These are phyloP conservation scores for Komagataella ulmi DNA, from an alignment of 805 yeast species.

Conservation along the genomic window DNA sequence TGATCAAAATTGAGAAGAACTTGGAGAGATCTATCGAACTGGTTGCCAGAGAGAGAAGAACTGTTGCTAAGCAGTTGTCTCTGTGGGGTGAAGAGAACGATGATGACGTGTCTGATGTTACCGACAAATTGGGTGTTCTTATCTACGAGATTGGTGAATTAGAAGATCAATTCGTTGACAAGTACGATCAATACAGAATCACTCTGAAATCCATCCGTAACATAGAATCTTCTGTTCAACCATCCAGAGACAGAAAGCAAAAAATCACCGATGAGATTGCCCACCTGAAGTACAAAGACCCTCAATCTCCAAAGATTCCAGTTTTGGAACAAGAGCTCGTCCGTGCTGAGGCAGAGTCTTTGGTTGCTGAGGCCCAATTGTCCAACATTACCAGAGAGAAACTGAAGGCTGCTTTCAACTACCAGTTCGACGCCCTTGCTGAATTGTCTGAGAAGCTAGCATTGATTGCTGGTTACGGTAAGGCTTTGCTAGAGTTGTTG, in stretches of 20 bases:
- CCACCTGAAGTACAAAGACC: slow-evolving; percentile 95
- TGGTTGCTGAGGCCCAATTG: slow-evolving; percentile 98
- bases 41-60: slow-evolving; percentile 87
- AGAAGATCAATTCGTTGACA: slow-evolving; percentile 96
- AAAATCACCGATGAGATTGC: slow-evolving; percentile 97
- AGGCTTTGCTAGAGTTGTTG: slow-evolving; percentile 87
- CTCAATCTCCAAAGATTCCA: slow-evolving; percentile 89
- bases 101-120: slow-evolving; percentile 92
- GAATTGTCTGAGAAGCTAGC: slow-evolving; percentile 95
- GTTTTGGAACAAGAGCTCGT: slow-evolving; percentile 97
- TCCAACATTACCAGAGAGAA: slow-evolving; percentile 97
- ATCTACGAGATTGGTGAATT: slow-evolving; percentile 95
- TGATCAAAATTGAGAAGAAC: slow-evolving; percentile 93
- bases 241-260: slow-evolving; percentile 95
- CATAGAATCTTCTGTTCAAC: slow-evolving; percentile 96
- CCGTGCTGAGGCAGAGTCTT: slow-evolving; percentile 97
- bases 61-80: slow-evolving; percentile 94
- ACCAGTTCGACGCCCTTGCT: slow-evolving; percentile 90
- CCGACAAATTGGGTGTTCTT: slow-evolving; percentile 93
- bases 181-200: slow-evolving; percentile 95
- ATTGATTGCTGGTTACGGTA: slow-evolving; percentile 96
- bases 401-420: slow-evolving; percentile 92
- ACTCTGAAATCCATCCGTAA: slow-evolving; percentile 90
- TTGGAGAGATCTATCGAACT: slow-evolving; percentile 89
- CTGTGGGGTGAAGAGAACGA: slow-evolving; percentile 97